phyloP scores from a whole-genome alignment of 1,139 yeast species.

The Spencermartinsiella ligniputridi region DNA sequence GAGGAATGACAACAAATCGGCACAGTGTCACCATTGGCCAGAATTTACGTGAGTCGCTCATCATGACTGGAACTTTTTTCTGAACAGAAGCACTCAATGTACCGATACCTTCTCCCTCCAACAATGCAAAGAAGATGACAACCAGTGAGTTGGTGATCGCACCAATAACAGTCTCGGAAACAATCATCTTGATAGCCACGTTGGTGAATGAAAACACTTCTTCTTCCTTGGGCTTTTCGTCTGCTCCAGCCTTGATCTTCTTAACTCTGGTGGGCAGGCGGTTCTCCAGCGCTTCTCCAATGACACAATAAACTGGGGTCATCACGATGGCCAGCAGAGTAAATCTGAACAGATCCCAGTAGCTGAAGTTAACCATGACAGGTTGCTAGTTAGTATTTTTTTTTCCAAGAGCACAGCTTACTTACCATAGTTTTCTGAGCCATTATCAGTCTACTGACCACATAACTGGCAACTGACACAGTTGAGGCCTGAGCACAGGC shows the following conservation, averaged over 20 bases:
- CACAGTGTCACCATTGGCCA: constrained; percentile 9
- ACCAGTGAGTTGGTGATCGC: constrained; percentile 7
- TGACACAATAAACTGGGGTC: constrained; percentile 6
- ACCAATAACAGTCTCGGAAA: constrained; percentile 6
- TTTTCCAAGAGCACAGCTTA: not conserved
- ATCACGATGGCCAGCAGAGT: constrained; percentile 6
- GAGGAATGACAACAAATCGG: constrained; percentile 5
- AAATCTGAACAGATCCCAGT: constrained; percentile 3
- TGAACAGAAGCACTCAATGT: constrained; percentile 3
- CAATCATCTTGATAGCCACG: constrained; percentile 5
- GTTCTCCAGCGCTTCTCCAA: constrained; percentile 6
- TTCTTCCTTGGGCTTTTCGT: not conserved
- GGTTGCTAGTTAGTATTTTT: not conserved
- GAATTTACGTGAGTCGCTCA: constrained; percentile 6
- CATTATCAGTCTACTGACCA: not conserved
- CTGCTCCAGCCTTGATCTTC: constrained; percentile 3
- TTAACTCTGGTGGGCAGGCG: not conserved
- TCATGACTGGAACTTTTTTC: constrained; percentile 6
- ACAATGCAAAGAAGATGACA: constrained; percentile 4
- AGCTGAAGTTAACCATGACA: not conserved
- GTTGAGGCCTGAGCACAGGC: not conserved
- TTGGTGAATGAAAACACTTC: constrained; percentile 5
- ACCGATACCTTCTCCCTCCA: constrained; percentile 5
- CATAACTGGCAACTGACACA: not conserved
- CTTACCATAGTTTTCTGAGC: not conserved